Base-by-base conservation (phyloP, 768 basidiomycete genomes). In the Hydnomerulius pinastri region DNA sequence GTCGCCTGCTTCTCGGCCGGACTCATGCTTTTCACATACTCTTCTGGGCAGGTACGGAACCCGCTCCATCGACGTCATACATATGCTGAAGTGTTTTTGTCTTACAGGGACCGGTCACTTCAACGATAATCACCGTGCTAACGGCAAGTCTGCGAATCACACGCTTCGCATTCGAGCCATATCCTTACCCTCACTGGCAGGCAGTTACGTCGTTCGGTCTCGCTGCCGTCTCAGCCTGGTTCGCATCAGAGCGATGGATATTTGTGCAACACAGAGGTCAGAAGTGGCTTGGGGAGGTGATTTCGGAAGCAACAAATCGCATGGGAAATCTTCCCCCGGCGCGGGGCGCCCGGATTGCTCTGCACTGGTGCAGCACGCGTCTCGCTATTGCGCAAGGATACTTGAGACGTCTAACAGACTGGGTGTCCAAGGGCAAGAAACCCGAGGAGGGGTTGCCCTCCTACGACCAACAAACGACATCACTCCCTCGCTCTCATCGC, bases 1-100 rank as follows among this genome's bases (percentile, higher is more conserved):
- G 88, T 91, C 38, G 86, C 87, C 33, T 87, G 85, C 67, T 92
- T 92, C 68, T 90, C 86, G 1, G 77, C 87, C 35, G 89, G 89
- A 12, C 75, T 91, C 15, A 83, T 86, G 59, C 79, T 85, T 37
- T 91, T 91, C 61, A 77, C 87, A 12, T 91, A 90, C 62, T 81
- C 89, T 3, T 87, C 89, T 15, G 55, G 68, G 7, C 86, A 88
- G 76, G 87, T 84, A 66, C 37, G 76, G 50, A 50, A 40, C 37
- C 37, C 33, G 21, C 53, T 58, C 46, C 54, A 56, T 46, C 56
- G 46, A 67, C 64, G 51, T 57, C 57, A 58, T 57, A 24, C 50
- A 30, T 43, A 43, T 20, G 29, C 39, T 59, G 42, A 59, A 10
- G n/a, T 50, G 5, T 20, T 36, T 51, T 46, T 57, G 43, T 39